Evolutionary conservation across 495 filamentous ascomycete genomes (phyloP), one percentile per base, ranked within the genome.

Genomic region (Collariella sp.): DNA sequence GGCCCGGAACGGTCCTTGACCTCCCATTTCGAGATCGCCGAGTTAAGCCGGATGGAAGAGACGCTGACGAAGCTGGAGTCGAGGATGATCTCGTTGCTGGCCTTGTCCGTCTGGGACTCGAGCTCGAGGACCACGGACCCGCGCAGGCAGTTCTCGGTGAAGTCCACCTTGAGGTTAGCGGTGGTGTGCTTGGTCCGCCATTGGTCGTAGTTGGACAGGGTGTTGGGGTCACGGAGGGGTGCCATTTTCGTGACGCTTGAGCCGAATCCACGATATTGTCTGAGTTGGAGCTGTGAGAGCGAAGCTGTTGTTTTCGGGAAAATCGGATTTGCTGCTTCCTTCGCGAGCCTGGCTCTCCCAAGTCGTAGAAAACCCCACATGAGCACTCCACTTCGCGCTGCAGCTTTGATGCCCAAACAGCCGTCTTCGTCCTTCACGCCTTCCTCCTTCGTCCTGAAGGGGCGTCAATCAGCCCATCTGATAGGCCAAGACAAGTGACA

Each of bases 131-230:
- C 67, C 7, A 94, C 89, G 54, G 80, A 85, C 7, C 91, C 91
- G 24, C 73, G 75, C 35, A 98, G 76, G 52, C 78, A 74, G 67
- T 85, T 83, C 62, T 80, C 78, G 46, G 83, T 78, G 65, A 96
- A 98, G 54, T 91, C 80, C 56, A 98, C 84, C 43, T 78, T 80
- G 54, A 96, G 78, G 65, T 86, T 82, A 36, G 86, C 85, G 11
- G 77, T 82, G 11, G 87, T 88, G 68, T 96, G 87, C 56, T 77
- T 86, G 20, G 88, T 95, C 19, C 76, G 67, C 78, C 88, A 95
- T 43, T 83, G 80, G 67, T 86, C 81, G 71, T 96, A 94, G 71
- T 98, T 98, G 64, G 87, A 86, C 16, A 93, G 74, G 23, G 91
- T 95, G 65, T 91, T 95, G 13, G 91, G 91, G 69, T 98, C 91